Conservation (phyloP, 1,139 yeast genomes). For the Nakaseomyces uthaithaninus region DNA sequence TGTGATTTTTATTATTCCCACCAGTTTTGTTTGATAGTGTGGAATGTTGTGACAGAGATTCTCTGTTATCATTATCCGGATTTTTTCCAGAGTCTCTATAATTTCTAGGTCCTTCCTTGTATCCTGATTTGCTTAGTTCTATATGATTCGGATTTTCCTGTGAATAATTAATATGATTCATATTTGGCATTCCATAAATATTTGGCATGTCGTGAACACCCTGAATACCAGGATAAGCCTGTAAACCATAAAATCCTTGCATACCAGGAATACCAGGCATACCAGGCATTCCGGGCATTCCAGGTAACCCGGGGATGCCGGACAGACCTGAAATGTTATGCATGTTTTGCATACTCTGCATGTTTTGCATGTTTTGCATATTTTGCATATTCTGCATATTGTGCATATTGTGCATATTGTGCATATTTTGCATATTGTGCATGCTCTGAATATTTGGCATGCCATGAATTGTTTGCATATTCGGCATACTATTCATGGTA, state of each 20-base stretch:
- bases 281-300: neutral
- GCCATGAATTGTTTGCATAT: neutral
- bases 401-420: constrained; percentile 1
- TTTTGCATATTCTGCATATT: constrained; percentile 1
- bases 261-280: constrained; percentile 1
- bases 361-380: neutral
- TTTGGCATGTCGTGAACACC: neutral
- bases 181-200: neutral
- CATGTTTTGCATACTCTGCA: constrained; percentile 2
- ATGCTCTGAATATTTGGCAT: neutral
- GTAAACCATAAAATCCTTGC: neutral
- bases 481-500: neutral
- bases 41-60: neutral
- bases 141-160: neutral
- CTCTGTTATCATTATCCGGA: neutral
- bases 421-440: constrained; percentile 1
- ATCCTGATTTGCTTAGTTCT: neutral
- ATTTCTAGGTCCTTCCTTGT: neutral
- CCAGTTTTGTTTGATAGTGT: neutral
- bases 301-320: neutral
- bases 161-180: neutral
- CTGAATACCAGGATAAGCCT: neutral
- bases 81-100: neutral
- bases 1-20: neutral
- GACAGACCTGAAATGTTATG: neutral